Base-by-base conservation (phyloP, 192 early-diverging fungal genomes). In the Phycomyces blakesleeanus region DNA sequence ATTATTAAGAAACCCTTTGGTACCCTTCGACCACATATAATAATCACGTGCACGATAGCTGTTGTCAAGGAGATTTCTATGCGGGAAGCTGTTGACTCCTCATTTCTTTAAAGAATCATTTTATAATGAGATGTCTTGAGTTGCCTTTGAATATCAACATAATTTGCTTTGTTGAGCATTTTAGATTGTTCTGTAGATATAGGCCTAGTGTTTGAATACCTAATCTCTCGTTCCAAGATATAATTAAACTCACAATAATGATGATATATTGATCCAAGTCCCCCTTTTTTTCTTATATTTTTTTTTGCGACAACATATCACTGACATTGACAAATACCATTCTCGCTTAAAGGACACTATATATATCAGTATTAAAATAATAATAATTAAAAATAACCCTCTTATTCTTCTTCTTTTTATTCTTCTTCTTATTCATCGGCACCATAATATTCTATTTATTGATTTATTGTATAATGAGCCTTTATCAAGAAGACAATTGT, bases 281-380 rank as follows among this genome's bases (percentile, higher is more conserved):
- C 18, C 44, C 18, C 44, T 47, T 18, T n/a, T 18, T 47, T 47
- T 14, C 44, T 47, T 47, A 18, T 11, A 3, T 47, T 12, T 14
- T 47, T 18, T n/a, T 47, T 14, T 18, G 18, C 44, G 44, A 47
- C 44, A 47, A 47, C 44, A 47, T 47, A 47, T 47, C 44, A 47
- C 44, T 47, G 44, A 47, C 11, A 47, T 47, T 14, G 44, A 47
- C 44, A 47, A 47, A 47, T 18, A 47, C 44, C 18, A 2, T 18
- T n/a, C 11, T 47, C 2, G 29, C 44, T 18, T n/a, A 47, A 47
- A 47, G 44, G 18, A 14, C 11, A 3, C 44, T n/a, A n/a, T 47
- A 47, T 47, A 47, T 6, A 47, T 47, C 3, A 7, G 18, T 47
- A n/a, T 11, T 47, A 18, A 47, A 47, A n/a, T n/a, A n/a, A n/a